Base-by-base conservation (phyloP, 164 flowering plant species). In the Cinnamomum micranthum region DNA sequence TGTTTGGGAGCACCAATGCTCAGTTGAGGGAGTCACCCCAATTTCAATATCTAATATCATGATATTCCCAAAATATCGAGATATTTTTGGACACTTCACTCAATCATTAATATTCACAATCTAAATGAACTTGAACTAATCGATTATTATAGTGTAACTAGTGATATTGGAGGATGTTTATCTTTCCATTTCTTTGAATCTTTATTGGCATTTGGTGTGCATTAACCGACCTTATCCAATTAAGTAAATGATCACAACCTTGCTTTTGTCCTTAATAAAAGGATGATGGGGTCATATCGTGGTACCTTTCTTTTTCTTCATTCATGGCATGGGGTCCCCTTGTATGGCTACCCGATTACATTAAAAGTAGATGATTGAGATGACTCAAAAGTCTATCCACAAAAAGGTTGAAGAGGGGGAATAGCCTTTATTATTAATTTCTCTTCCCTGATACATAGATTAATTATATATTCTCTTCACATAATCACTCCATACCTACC, bases 181-280 rank as follows among this genome's bases (percentile, higher is more conserved):
- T 64, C 31, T 64, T 64, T 3, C 20, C 60, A 55, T 55, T 15
- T 15, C 17, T 55, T 55, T 15, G 67, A 25, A 22, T 25, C 11
- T 64, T 64, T 64, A 11, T 64, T 23, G 11, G 20, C 28, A 9
- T 64, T 64, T 64, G 67, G 67, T 23, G 25, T 23, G 67, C 67
- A 23, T 9, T 25, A 64, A 64, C 67, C 67, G 15, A 64, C 67
- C 31, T 64, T 64, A 64, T 64, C 67, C 23, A 25, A 15, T 24
- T n/a, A 64, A 25, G 25, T 22, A 64, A 64, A 25, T 64, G 67
- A 24, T 64, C 67, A 64, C 67, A n/a, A 64, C 28, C 67, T 25
- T 64, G 67, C 67, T 64, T 64, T 64, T 55, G 7, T 55, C n/a
- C n/a, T 55, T 55, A 23, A 22, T 23, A 64, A 64, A 7, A 64